Conservation (phyloP, 108 stramenopile species). For the Fistulifera solaris region DNA sequence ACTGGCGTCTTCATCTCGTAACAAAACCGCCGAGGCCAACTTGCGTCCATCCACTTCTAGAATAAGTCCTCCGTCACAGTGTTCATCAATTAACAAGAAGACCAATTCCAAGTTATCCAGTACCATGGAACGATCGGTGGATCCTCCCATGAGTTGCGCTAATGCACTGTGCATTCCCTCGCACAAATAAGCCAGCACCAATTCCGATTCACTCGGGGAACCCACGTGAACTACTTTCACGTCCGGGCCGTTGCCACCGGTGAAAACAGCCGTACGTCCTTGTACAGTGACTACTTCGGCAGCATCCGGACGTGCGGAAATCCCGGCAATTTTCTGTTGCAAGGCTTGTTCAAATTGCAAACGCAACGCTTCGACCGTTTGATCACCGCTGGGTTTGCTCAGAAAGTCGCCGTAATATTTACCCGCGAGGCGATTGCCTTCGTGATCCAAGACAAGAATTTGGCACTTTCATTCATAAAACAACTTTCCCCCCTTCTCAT, state of each 20-base stretch:
- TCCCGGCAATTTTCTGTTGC: conserved; percentile 68
- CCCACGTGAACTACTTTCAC: conserved; percentile 79
- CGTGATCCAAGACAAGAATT: conserved; percentile 77
- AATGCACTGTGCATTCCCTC: conserved; percentile 85
- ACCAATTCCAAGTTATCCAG: conserved; percentile 83
- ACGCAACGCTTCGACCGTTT: conserved; percentile 50
- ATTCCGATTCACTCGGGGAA: conserved; percentile 61
- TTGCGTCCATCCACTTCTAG: conserved; percentile 74
- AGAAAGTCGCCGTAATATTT: conserved; percentile 82
- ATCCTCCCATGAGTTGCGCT: conserved; percentile 71
- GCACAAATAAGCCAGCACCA: conserved; percentile 67
- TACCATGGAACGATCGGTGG: conserved; percentile 74
- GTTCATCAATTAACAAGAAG: conserved; percentile 81
- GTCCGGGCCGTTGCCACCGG: conserved; percentile 45
- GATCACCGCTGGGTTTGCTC: conserved; percentile 22
- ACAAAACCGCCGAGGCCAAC: conserved; percentile 58
- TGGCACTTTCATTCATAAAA: no score
- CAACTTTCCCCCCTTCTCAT: no score
- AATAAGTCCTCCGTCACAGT: conserved; percentile 81
- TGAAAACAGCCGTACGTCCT: conserved; percentile 72
- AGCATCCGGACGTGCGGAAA: conserved; percentile 68
- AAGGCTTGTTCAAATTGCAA: conserved; percentile 57
- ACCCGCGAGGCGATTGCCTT: conserved; percentile 78
- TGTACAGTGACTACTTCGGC: conserved; percentile 72
- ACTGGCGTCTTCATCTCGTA: conserved; percentile 54